These are phyloP conservation scores for Phylloporus scabripes DNA, from an alignment of 768 basidiomycete genomes.

Conservation along the genomic window DNA sequence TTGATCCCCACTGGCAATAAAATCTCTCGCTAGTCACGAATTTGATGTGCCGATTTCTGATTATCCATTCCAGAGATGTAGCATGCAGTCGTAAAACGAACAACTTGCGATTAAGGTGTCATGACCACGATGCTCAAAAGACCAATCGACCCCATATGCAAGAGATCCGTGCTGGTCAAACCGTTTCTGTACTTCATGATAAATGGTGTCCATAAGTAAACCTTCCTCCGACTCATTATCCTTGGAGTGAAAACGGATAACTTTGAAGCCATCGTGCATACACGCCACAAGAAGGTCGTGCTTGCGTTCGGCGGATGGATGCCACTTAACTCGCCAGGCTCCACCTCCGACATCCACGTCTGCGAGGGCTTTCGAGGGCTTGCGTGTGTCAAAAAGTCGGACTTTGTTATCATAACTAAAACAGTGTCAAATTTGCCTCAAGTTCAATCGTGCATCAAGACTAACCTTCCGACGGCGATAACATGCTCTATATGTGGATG, in stretches of 20 bases:
- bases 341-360: conserved; percentile 80
- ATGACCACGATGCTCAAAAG: conserved; percentile 34
- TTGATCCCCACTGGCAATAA: background rate
- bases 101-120: conserved; percentile 69
- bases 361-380: conserved; percentile 50
- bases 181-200: conserved; percentile 43
- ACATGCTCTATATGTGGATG: conserved; percentile 76
- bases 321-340: conserved; percentile 96
- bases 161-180: conserved; percentile 78
- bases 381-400: conserved; percentile 77
- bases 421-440: background rate
- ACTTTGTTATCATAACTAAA: conserved; percentile 79
- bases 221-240: background rate
- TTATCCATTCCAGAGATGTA: conserved; percentile 77
- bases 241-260: conserved; percentile 37
- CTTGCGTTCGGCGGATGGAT: conserved; percentile 63
- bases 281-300: conserved; percentile 85
- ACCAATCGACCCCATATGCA: conserved; percentile 95
- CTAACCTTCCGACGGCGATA: conserved; percentile 88
- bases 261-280: conserved; percentile 97
- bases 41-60: background rate
- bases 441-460: conserved; percentile 6
- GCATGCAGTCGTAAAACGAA: conserved; percentile 89
- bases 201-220: conserved; percentile 8
- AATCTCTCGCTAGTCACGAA: too few relatives aligned